Evolutionary conservation across 192 early-diverging fungal genomes (phyloP).

Genomic region (Haplosporangium gracile): DNA sequence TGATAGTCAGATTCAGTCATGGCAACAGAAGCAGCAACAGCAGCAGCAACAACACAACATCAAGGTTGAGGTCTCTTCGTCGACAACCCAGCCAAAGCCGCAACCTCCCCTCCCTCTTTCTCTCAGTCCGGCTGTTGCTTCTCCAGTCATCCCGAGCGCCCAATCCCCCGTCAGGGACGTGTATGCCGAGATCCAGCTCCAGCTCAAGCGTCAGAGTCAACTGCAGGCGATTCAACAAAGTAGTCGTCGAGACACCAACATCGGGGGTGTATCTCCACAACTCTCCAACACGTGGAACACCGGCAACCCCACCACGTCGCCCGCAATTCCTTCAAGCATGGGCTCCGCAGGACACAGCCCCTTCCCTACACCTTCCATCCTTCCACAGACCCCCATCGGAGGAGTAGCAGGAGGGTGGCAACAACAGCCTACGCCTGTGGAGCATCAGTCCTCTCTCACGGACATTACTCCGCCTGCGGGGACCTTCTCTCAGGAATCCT

Average conservation of each 20-base stretch:
- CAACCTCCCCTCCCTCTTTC: background rate
- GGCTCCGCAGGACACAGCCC: slow-evolving; percentile 18
- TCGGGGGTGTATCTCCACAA: slow-evolving; percentile 18
- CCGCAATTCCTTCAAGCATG: slow-evolving; percentile 3
- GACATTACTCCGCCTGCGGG: slow-evolving; percentile 14
- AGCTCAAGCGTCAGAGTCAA: slow-evolving; percentile 38
- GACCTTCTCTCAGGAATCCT: slow-evolving; percentile 18
- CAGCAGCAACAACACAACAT: slow-evolving; percentile 28
- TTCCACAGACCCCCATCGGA: background rate
- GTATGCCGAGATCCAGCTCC: slow-evolving; percentile 31
- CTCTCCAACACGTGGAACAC: slow-evolving; percentile 19
- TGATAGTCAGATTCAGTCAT: slow-evolving; percentile 27
- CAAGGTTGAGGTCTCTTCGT: slow-evolving; percentile 41
- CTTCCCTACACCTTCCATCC: background rate
- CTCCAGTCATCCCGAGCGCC: background rate
- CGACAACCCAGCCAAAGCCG: slow-evolving; percentile 8
- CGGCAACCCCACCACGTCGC: background rate
- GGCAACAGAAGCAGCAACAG: slow-evolving; percentile 20
- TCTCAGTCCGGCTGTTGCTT: background rate
- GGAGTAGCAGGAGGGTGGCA: background rate
- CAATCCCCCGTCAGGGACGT: slow-evolving; percentile 2
- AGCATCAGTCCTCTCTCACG: slow-evolving; percentile 42
- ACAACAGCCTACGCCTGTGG: slow-evolving; percentile 36
- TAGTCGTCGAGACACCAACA: slow-evolving; percentile 16
- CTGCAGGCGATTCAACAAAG: slow-evolving; percentile 34